phyloP scores from a whole-genome alignment of 78 protist species.

The Blattamonas nauphoetae region DNA sequence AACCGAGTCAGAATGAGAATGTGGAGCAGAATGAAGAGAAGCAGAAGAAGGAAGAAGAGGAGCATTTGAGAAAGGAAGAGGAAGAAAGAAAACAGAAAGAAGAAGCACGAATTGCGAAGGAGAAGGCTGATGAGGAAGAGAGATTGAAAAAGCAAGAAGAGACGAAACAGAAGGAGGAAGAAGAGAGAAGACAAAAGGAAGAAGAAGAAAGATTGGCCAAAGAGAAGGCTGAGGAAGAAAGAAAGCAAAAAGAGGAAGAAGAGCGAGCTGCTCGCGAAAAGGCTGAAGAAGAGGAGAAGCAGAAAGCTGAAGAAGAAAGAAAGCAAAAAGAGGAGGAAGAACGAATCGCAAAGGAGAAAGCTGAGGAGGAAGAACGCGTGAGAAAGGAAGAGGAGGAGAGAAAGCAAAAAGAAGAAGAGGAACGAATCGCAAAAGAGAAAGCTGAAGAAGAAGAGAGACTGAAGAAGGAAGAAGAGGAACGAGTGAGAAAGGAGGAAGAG shows the following conservation, averaged over 20 bases:
- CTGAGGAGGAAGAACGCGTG: background rate
- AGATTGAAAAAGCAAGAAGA: background rate
- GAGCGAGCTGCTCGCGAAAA: background rate
- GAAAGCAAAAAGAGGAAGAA: background rate
- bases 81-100: background rate
- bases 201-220: background rate
- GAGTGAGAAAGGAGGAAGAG: background rate
- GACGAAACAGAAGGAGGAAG: background rate
- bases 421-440: background rate
- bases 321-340: background rate
- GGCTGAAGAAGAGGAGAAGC: background rate
- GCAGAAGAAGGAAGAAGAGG: background rate
- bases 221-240: background rate
- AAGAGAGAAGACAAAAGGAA: background rate
- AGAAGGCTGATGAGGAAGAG: background rate
- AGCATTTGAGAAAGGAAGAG: background rate
- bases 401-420: background rate
- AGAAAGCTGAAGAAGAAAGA: no score
- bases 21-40: background rate
- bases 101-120: background rate
- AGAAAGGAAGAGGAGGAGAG: background rate
- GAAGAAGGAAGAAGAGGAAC: background rate
- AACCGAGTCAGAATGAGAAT: no score
- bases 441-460: background rate
- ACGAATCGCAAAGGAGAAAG: background rate